These are phyloP conservation scores for Fusarium sp. DNA, from an alignment of 2,329 filamentous ascomycete species.

Conservation along the genomic window DNA sequence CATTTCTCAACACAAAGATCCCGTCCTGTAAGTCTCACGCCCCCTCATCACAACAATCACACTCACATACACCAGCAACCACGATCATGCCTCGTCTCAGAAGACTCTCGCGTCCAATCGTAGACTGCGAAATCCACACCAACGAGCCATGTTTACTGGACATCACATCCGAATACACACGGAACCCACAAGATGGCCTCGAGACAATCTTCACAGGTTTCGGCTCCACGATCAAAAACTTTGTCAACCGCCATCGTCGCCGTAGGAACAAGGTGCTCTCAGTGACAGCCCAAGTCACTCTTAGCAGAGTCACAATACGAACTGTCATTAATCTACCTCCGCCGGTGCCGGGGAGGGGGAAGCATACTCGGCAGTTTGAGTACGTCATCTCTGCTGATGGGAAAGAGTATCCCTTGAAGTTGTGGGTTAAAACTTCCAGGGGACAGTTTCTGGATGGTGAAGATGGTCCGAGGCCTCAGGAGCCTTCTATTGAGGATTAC, in stretches of 20 bases:
- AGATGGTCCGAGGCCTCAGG: background rate
- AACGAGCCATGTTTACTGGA: background rate
- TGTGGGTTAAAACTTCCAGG: background rate
- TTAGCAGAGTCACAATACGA: background rate
- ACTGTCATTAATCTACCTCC: background rate
- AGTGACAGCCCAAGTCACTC: background rate
- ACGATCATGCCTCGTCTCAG: background rate
- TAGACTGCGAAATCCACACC: background rate
- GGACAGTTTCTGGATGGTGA: background rate
- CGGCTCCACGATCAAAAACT: background rate
- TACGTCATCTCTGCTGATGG: background rate
- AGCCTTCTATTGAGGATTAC: background rate
- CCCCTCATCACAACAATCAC: background rate
- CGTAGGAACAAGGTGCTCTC: background rate
- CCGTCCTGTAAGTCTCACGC: background rate
- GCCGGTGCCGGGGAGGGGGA: background rate
- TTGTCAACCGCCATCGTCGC: background rate
- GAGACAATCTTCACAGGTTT: background rate
- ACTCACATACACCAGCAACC: background rate
- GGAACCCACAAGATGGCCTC: background rate
- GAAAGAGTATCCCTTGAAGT: background rate
- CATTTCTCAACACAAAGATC: background rate
- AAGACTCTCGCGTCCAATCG: background rate
- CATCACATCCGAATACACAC: background rate
- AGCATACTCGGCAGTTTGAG: background rate